A percentile compares a stretch with the other conserved stretches of the same genome.
Evolutionary conservation across 2,329 filamentous ascomycete genomes (phyloP).

Genomic region (Ceratocystis lukuohia): DNA sequence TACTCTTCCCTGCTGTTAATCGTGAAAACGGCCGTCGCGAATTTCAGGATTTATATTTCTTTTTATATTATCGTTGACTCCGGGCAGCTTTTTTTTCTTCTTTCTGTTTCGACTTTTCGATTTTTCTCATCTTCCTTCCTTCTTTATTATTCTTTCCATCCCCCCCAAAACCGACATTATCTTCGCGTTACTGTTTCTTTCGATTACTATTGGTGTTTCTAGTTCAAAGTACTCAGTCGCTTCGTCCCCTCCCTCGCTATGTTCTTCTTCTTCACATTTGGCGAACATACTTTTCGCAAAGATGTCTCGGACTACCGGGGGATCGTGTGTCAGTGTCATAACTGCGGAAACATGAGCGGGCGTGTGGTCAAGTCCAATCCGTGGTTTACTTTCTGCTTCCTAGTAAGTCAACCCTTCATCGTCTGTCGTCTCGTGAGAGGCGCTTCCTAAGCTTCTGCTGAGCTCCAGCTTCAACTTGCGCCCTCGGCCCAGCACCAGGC

Average conservation of each 20-base stretch:
- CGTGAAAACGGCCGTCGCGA: neutral
- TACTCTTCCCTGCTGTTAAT: neutral
- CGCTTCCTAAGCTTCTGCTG: neutral
- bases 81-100: neutral
- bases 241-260: constrained; percentile 27
- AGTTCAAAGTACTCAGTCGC: neutral
- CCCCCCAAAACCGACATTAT: neutral
- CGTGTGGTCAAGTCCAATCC: constrained; percentile 49
- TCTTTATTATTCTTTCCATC: neutral
- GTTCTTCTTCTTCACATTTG: constrained; percentile 51
- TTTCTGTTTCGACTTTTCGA: neutral
- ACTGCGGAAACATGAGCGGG: constrained; percentile 52
- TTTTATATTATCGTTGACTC: neutral
- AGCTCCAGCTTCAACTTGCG: neutral
- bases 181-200: neutral
- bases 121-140: neutral
- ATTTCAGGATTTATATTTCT: neutral
- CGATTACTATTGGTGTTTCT: neutral
- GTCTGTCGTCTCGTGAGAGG: neutral
- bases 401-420: constrained; percentile 34
- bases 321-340: constrained; percentile 48
- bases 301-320: constrained; percentile 48
- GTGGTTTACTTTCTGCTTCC: constrained; percentile 71
- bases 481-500: constrained; percentile 21
- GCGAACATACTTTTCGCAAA: constrained; percentile 48